A percentile compares a stretch with the other conserved stretches of the same genome.
Evolutionary conservation across 441 rosid genomes (phyloP).

Genomic region (Corymbia calophylla): DNA sequence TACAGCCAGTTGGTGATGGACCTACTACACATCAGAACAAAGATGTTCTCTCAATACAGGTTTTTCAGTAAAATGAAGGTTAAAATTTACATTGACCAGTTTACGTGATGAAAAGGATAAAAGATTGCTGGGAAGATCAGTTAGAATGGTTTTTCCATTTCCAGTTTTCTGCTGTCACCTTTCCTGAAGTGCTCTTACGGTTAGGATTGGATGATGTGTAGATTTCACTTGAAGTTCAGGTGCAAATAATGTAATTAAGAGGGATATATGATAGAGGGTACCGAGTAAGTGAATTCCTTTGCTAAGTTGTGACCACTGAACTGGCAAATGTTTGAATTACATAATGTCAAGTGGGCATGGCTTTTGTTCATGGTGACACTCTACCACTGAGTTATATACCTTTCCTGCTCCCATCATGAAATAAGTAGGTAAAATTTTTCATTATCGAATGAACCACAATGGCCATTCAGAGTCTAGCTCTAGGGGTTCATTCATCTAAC

Average conservation of each 20-base stretch:
- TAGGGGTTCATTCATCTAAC: no score
- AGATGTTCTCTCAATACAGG: background rate
- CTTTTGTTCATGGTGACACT: background rate
- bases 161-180: background rate
- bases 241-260: background rate
- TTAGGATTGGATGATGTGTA: background rate
- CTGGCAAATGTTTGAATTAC: background rate
- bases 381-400: no score
- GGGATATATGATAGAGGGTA: background rate
- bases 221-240: background rate
- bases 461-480: no score
- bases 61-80: background rate
- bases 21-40: background rate
- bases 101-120: background rate
- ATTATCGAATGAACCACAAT: no score
- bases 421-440: no score
- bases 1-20: background rate
- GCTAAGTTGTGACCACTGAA: background rate
- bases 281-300: background rate
- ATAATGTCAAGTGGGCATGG: background rate
- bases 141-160: background rate
- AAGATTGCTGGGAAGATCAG: background rate
- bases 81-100: background rate
- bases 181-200: background rate
- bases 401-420: no score